Conservation (phyloP, 139 green algal species). For the Volvox africanus region DNA sequence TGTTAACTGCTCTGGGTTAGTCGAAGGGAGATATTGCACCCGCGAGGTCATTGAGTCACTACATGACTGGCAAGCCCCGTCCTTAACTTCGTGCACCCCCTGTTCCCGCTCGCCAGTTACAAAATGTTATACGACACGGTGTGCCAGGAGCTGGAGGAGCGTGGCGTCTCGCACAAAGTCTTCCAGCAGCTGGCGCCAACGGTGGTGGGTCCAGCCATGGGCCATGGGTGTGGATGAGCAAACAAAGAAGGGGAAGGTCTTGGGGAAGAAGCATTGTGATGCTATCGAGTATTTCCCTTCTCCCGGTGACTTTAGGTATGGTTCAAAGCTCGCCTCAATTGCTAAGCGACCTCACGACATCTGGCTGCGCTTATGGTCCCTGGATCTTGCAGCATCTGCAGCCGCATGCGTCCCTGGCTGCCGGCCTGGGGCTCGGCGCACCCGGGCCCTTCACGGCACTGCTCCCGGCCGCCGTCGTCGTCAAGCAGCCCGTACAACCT, state of each 20-base stretch:
- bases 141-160: slow-evolving; percentile 57
- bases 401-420: neutral
- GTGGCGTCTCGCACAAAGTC: slow-evolving; percentile 46
- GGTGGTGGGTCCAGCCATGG: neutral
- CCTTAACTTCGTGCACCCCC: neutral
- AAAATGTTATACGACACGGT: slow-evolving; percentile 55
- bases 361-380: neutral
- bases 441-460: neutral
- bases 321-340: neutral
- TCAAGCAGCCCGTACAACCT: neutral
- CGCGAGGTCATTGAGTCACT: too few relatives aligned
- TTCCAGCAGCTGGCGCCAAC: slow-evolving; percentile 53
- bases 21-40: too few relatives aligned
- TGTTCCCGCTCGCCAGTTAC: slow-evolving; percentile 29
- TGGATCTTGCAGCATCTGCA: neutral
- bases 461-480: neutral
- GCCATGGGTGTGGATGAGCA: too few relatives aligned
- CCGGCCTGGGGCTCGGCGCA: neutral
- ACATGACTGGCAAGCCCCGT: too few relatives aligned
- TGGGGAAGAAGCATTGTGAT: too few relatives aligned
- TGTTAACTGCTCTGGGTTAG: neutral
- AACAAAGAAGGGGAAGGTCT: too few relatives aligned
- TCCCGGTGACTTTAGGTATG: too few relatives aligned
- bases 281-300: too few relatives aligned
- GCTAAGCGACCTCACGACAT: neutral